Percentiles rank a stretch among this genome's conserved stretches.
Conservation (phyloP, 2,329 filamentous ascomycete genomes). For the Stemphylium beticola region DNA sequence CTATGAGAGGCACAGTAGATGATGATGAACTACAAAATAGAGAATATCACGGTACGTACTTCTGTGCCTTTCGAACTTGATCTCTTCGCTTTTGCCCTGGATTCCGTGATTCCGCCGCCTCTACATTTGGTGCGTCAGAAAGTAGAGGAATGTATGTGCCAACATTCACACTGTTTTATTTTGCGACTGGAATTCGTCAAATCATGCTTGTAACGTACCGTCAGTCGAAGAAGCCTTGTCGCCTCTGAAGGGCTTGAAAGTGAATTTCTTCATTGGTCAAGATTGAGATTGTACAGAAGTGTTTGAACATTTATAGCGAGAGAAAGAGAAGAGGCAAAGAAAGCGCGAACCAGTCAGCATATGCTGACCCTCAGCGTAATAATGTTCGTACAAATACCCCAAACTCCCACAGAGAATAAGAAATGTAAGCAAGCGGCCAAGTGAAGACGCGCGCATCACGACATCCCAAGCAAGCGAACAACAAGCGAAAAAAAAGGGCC, state of each 20-base stretch:
- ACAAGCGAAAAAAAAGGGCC: too few relatives aligned
- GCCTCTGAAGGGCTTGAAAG: slow-evolving; percentile 19
- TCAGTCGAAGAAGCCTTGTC: background rate
- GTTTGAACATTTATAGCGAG: too few relatives aligned
- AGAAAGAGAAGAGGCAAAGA: background rate
- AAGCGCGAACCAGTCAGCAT: too few relatives aligned
- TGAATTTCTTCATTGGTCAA: slow-evolving; percentile 18
- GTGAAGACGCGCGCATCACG: too few relatives aligned
- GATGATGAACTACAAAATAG: background rate
- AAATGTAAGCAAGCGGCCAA: too few relatives aligned
- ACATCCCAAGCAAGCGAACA: too few relatives aligned
- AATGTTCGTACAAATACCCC: too few relatives aligned
- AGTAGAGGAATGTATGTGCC: background rate
- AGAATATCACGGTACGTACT: background rate
- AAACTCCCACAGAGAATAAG: too few relatives aligned
- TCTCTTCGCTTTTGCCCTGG: background rate
- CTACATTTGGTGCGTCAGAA: background rate
- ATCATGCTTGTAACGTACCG: background rate
- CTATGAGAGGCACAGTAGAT: background rate
- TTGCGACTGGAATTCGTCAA: background rate
- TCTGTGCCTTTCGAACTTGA: background rate
- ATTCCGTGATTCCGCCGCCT: background rate
- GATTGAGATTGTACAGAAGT: background rate
- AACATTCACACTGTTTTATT: background rate
- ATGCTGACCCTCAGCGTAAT: too few relatives aligned